Conservation (phyloP, 2,329 filamentous ascomycete species). For the Trichoderma atroviride region DNA sequence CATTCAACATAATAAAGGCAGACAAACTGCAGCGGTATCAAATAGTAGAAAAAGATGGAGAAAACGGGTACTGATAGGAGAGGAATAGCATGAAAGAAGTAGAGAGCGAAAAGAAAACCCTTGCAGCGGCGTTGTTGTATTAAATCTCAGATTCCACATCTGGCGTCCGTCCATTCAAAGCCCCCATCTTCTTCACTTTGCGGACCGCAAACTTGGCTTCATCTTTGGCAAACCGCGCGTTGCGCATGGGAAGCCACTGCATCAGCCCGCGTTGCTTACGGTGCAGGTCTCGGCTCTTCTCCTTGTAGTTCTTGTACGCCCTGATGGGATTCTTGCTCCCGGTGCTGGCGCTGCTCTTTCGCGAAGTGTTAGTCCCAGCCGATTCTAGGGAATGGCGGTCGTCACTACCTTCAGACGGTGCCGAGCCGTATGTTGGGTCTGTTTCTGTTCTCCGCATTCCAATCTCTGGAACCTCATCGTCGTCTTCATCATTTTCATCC, state of each 20-base stretch:
- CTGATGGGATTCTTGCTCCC: conserved; percentile 57
- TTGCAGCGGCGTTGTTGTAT: conserved; percentile 24
- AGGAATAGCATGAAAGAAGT: not conserved
- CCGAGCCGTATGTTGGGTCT: conserved; percentile 31
- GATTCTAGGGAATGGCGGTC: conserved; percentile 46
- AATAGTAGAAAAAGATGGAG: not conserved
- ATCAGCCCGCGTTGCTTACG: conserved; percentile 87
- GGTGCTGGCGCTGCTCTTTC: conserved; percentile 35
- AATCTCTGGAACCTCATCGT: conserved; percentile 51
- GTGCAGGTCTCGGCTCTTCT: conserved; percentile 73
- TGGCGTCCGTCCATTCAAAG: conserved; percentile 78
- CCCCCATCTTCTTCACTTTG: conserved; percentile 75
- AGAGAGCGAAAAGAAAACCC: not conserved
- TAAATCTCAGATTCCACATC: conserved; percentile 80
- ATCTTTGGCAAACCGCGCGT: conserved; percentile 83
- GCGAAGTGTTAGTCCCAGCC: conserved; percentile 36
- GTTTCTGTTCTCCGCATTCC: conserved; percentile 61
- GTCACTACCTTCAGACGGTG: conserved; percentile 35
- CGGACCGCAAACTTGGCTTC: conserved; percentile 78
- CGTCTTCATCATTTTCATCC: conserved; percentile 37
- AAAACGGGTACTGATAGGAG: not conserved
- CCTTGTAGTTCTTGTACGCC: conserved; percentile 65
- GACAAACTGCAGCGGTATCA: not conserved
- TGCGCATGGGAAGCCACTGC: conserved; percentile 92
- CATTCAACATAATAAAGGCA: not conserved